Conservation (phyloP, 805 yeast species). For the Kazachstania bromeliacearum region DNA sequence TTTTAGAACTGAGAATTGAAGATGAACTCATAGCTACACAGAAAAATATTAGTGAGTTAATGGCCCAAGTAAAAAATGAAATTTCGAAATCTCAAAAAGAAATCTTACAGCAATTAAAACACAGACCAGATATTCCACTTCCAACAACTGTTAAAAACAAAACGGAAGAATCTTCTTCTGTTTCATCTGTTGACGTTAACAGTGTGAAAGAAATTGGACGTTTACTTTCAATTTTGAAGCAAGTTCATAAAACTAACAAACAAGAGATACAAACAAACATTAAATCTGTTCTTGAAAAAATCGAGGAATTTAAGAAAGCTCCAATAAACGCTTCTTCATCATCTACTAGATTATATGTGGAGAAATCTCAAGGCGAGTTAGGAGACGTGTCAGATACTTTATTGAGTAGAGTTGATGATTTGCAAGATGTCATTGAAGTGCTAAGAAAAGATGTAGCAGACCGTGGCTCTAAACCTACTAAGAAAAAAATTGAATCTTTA, state of each 20-base stretch:
- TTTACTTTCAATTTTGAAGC: conserved; percentile 52
- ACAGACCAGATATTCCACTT: not conserved
- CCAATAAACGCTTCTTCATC: conserved; percentile 32
- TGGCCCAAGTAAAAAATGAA: conserved; percentile 9
- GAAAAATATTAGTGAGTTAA: conserved; percentile 6
- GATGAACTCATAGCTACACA: not conserved
- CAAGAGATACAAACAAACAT: conserved; percentile 36
- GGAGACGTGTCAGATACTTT: conserved; percentile 69
- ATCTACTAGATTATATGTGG: conserved; percentile 52
- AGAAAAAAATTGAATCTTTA: conserved; percentile 59
- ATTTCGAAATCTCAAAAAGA: conserved; percentile 10
- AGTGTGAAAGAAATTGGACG: conserved; percentile 39
- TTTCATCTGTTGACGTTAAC: not conserved
- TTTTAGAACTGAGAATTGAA: conserved; percentile 40
- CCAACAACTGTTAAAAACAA: not conserved
- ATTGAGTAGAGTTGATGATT: conserved; percentile 74
- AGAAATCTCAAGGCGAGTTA: conserved; percentile 58
- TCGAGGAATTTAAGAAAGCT: conserved; percentile 43
- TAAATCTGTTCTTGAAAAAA: conserved; percentile 34
- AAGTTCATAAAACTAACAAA: conserved; percentile 41
- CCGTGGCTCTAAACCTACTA: conserved; percentile 76
- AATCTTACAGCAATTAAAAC: conserved; percentile 7
- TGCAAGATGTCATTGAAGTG: conserved; percentile 86
- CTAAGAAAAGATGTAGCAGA: conserved; percentile 84
- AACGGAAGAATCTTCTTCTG: not conserved